These are phyloP conservation scores for Leccinum truebloodii DNA, from an alignment of 768 basidiomycete genomes.

Conservation along the genomic window DNA sequence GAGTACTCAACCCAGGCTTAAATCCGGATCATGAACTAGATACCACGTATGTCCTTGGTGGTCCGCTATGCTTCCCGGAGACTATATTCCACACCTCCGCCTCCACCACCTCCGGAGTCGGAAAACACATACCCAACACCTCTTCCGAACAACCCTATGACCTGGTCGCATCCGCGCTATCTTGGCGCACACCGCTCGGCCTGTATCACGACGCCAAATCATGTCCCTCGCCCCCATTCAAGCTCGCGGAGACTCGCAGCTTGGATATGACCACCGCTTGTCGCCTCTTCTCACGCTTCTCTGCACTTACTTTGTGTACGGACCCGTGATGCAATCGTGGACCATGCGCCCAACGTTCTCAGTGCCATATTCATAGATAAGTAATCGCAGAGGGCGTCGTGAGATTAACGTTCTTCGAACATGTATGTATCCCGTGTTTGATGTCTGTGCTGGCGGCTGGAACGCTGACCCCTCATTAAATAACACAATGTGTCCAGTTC, in stretches of 20 bases:
- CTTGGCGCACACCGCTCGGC: slow-evolving; percentile 15
- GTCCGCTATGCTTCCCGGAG: slow-evolving; percentile 5
- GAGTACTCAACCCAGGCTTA: background rate
- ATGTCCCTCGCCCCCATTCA: slow-evolving; percentile 24
- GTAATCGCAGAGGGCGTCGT: slow-evolving; percentile 67
- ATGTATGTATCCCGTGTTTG: slow-evolving; percentile 44
- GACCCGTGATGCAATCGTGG: slow-evolving; percentile 74
- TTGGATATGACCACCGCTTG: slow-evolving; percentile 1
- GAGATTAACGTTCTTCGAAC: slow-evolving; percentile 81
- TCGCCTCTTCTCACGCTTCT: slow-evolving; percentile 45
- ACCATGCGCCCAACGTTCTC: slow-evolving; percentile 69
- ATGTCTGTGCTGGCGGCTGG: background rate
- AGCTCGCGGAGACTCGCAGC: background rate
- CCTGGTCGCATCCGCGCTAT: slow-evolving; percentile 21
- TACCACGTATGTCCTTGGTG: slow-evolving; percentile 10
- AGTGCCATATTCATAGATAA: slow-evolving; percentile 47
- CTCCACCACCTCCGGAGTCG: background rate
- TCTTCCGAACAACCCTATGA: slow-evolving; percentile 12
- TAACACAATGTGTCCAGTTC: slow-evolving; percentile 50
- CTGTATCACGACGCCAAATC: slow-evolving; percentile 30
- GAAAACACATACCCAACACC: slow-evolving; percentile 2
- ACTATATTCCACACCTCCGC: slow-evolving; percentile 9
- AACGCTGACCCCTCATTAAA: background rate
- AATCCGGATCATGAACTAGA: background rate
- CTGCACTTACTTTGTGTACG: slow-evolving; percentile 80